Base-by-base conservation (phyloP, 176 grass and related monocot species). In the Hsuehochloa calcarea region DNA sequence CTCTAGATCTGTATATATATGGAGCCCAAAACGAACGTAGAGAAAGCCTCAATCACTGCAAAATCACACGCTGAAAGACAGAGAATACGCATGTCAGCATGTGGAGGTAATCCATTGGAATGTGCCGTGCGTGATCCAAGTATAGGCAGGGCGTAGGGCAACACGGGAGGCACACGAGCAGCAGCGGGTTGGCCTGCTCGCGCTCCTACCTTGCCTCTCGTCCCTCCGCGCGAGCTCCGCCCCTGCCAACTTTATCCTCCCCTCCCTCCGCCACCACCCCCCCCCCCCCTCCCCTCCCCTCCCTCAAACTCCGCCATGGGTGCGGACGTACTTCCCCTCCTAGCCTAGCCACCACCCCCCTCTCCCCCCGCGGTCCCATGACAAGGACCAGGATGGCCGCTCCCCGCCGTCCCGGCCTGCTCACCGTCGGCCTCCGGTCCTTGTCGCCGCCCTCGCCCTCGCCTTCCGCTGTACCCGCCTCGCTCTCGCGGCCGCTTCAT, bases 201-300 rank as follows among this genome's bases (percentile, higher is more conserved):
- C 56, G 39, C 51, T 54, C 72, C 82, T 49, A 51, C 26, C 84
- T 71, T 86, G 29, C 4, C 80, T 77, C 73, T 8, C 65, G 11
- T 0, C 70, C 70, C 50, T 39, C 12, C 39, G 55, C 63, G 27
- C 38, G 31, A 3, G 25, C 6, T 26, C 34, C 4, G 34, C 46
- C 35, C 25, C 56, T 63, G 3, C 88, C 77, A 85, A 77, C 83
- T 82, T 82, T 85, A 85, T 75, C 77, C 61, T 68, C n/a, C 31
- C n/a, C 86, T 47, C 6, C 50, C 35, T 20, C 20, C 52, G 20
- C 14, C 20, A 23, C 73, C 73, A 40, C 49, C 44, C 16, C 27
- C 5, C 8, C 17, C 35, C 3, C 5, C 15, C 25, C 41, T 9
- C 27, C 5, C 8, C 17, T 23, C 3, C 5, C 15, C 25, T 29